phyloP scores from a whole-genome alignment of 768 basidiomycete genomes.

The Rhizopogon vinicolor region DNA sequence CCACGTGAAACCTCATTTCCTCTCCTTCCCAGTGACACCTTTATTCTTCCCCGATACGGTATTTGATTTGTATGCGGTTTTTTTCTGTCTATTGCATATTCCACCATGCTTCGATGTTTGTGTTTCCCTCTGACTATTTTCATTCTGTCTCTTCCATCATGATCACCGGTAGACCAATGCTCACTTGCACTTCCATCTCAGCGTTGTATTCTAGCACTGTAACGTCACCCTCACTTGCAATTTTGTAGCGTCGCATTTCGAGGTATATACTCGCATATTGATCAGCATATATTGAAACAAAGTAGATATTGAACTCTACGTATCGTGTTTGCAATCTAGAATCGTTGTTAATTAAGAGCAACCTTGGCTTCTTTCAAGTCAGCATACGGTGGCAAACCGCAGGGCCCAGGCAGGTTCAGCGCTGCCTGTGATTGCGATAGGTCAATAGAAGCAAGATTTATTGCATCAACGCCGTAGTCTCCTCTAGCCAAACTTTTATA shows the following conservation, averaged over 20 bases:
- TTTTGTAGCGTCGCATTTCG: not conserved
- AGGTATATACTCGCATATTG: slow-evolving; percentile 6
- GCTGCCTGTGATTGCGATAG: too few relatives aligned
- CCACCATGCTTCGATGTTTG: not conserved
- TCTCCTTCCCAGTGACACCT: not conserved
- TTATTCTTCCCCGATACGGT: not conserved
- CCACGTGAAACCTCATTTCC: slow-evolving; percentile 40
- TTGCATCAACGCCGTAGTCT: not conserved
- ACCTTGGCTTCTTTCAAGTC: not conserved
- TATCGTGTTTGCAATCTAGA: not conserved
- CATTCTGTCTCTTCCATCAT: not conserved
- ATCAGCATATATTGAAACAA: not conserved
- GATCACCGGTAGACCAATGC: slow-evolving; percentile 7
- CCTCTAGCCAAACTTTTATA: too few relatives aligned
- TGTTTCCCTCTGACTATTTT: not conserved
- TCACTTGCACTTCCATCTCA: slow-evolving; percentile 4
- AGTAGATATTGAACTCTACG: not conserved
- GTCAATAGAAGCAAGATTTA: not conserved
- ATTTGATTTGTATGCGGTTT: slow-evolving; percentile 2
- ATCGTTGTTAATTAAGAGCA: not conserved
- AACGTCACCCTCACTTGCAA: slow-evolving; percentile 2
- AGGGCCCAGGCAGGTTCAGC: too few relatives aligned
- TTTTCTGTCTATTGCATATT: not conserved
- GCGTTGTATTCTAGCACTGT: slow-evolving; percentile 9
- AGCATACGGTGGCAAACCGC: too few relatives aligned